Evolutionary conservation across 495 filamentous ascomycete genomes (phyloP), one percentile per base, ranked within the genome.

Genomic region (Platismatia glauca): DNA sequence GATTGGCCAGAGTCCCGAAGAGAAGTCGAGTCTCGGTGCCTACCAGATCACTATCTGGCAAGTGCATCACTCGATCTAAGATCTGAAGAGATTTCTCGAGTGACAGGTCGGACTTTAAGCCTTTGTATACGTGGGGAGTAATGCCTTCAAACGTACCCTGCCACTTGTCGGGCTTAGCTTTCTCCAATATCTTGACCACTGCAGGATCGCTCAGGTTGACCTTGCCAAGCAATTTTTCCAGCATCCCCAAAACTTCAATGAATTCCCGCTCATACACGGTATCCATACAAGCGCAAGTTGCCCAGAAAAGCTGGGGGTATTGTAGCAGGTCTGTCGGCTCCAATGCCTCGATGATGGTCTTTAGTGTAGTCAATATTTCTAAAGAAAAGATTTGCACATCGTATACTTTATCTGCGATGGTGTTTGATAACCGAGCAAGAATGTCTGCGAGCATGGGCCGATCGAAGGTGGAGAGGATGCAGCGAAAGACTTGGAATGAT

Each of bases 221-320:
- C 65, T 92, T 92, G 67, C 84, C 81, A 43, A 99, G 71, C 57
- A 95, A 82, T 68, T 89, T 87, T 39, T 95, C 88, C n/a, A 99
- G 79, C 87, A 97, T 96, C 41, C 87, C 85, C 22, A 95, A 77
- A 52, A 88, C 91, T 68, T 96, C 92, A 60, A 93, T 81, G 68
- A 96, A 99, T 71, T 99, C 94, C 16, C 85, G 84, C 73, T 97
- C 94, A 64, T 96, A 91, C 64, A 96, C 91, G 2, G 94, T 97
- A 70, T 97, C 90, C 44, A 97, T 77, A 70, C 94, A 97, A 34
- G 94, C 93, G 69, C 91, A 96, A 3, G 89, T 95, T 2, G 93
- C 93, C 94, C 94, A 99, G 75, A 97, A 99, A 2, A 97, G 76
- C 68, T 97, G 91, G 9, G 94, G 92, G 65, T 93, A 96, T 41